These are phyloP conservation scores for Phalaenopsis hybrid DNA, from an alignment of 116 monocot genomes.

Conservation along the genomic window DNA sequence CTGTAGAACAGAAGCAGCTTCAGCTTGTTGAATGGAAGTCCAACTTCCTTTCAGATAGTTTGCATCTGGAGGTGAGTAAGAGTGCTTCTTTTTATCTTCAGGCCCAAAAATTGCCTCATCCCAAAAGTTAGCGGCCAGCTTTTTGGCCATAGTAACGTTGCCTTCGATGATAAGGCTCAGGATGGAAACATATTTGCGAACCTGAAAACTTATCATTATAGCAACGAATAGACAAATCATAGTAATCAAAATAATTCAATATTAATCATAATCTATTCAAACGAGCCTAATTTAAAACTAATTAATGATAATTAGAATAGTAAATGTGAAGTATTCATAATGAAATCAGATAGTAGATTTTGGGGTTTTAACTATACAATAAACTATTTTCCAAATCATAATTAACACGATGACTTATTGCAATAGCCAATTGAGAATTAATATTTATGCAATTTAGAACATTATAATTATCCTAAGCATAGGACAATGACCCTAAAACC, in stretches of 20 bases:
- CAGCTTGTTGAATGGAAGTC: constrained; percentile 68
- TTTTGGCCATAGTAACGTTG: constrained; percentile 41
- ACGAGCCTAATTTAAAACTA: not conserved
- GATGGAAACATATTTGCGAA: constrained; percentile 31
- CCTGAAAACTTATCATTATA: constrained; percentile 27
- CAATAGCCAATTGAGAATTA: not conserved
- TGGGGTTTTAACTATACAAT: not conserved
- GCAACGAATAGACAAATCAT: not conserved
- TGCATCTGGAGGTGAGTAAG: constrained; percentile 9
- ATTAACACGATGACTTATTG: not conserved
- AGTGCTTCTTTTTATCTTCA: constrained; percentile 15
- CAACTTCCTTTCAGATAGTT: constrained; percentile 25
- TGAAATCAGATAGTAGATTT: not conserved
- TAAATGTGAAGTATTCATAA: not conserved
- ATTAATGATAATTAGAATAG: not conserved
- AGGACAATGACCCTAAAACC: not conserved
- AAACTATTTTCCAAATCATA: not conserved
- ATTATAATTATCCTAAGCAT: not conserved
- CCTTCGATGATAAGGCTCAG: constrained; percentile 52
- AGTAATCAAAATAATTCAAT: constrained; percentile 3
- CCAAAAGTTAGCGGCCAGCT: constrained; percentile 10
- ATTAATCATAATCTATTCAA: not conserved
- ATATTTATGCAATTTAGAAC: not conserved
- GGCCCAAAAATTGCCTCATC: constrained; percentile 4
- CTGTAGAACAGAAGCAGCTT: constrained; percentile 37